A percentile compares a stretch with the other conserved stretches of the same genome.
Evolutionary conservation across 202 grass and related monocot genomes (phyloP).

Genomic region (Elaeis oleifera): DNA sequence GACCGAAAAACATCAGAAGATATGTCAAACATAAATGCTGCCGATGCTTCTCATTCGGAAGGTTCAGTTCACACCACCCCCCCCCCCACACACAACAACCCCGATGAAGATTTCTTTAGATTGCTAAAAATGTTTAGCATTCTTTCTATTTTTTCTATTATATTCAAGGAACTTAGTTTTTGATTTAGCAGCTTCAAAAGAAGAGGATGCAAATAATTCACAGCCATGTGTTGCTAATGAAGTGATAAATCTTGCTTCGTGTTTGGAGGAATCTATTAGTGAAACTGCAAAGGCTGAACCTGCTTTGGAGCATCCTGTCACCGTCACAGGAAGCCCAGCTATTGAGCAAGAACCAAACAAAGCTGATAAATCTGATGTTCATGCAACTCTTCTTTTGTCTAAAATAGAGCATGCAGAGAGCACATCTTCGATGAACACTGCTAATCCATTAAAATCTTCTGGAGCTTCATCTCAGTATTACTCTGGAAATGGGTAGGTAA

Average conservation of each 20-base stretch:
- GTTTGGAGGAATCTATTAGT: background rate
- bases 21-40: constrained; percentile 18
- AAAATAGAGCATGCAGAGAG: constrained; percentile 22
- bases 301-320: constrained; percentile 15
- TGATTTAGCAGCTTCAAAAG: constrained; percentile 13
- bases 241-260: constrained; percentile 1
- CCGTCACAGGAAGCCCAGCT: constrained; percentile 1
- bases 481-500: constrained; percentile 24
- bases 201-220: background rate
- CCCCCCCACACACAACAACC: too few species aligned
- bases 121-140: too few species aligned
- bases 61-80: constrained; percentile 23
- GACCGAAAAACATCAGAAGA: constrained; percentile 11
- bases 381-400: background rate
- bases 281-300: background rate
- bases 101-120: too few species aligned
- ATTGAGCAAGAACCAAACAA: constrained; percentile 17
- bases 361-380: constrained; percentile 1
- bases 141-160: too few species aligned
- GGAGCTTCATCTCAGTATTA: constrained; percentile 13
- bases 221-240: constrained; percentile 8
- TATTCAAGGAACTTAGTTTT: background rate
- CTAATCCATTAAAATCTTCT: background rate
- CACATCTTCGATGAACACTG: constrained; percentile 23
- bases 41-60: constrained; percentile 31